Evolutionary conservation across 202 grass and related monocot genomes (phyloP).

Genomic region (Bolboschoenoplectus hybrid): DNA sequence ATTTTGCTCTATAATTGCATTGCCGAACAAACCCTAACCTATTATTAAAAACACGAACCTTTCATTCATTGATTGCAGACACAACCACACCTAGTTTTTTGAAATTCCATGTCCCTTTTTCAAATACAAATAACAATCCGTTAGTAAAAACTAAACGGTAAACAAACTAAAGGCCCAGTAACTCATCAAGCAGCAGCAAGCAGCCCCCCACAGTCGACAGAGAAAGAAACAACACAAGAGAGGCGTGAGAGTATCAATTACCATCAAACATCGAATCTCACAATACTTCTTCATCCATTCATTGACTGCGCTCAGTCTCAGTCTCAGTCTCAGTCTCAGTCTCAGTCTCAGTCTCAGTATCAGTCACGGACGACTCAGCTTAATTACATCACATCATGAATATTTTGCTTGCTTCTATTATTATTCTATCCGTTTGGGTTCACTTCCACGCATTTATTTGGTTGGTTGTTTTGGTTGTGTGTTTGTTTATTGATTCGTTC

Average conservation of each 20-base stretch:
- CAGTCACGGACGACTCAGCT: no score
- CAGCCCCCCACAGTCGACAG: background rate
- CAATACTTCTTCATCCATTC: background rate
- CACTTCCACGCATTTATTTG: no score
- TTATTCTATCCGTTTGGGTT: no score
- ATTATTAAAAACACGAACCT: background rate
- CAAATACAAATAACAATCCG: background rate
- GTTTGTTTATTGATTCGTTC: no score
- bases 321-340: no score
- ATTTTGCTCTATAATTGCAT: no score
- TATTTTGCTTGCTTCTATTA: no score
- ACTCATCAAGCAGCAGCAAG: background rate
- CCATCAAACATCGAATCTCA: background rate
- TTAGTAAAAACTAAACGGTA: background rate
- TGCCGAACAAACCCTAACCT: no score
- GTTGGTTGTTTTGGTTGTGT: no score
- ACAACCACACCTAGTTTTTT: background rate
- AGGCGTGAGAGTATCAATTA: conserved; percentile 11
- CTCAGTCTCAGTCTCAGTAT: no score
- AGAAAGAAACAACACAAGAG: background rate
- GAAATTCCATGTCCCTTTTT: background rate
- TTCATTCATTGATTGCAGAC: background rate
- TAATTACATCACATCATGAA: no score
- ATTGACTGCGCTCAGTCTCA: conserved; percentile 23
- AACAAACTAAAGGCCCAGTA: background rate